Percentiles rank a stretch among this genome's conserved stretches.
These are phyloP conservation scores for Sporobolomyces roseus DNA, from an alignment of 768 basidiomycete genomes.

Conservation along the genomic window DNA sequence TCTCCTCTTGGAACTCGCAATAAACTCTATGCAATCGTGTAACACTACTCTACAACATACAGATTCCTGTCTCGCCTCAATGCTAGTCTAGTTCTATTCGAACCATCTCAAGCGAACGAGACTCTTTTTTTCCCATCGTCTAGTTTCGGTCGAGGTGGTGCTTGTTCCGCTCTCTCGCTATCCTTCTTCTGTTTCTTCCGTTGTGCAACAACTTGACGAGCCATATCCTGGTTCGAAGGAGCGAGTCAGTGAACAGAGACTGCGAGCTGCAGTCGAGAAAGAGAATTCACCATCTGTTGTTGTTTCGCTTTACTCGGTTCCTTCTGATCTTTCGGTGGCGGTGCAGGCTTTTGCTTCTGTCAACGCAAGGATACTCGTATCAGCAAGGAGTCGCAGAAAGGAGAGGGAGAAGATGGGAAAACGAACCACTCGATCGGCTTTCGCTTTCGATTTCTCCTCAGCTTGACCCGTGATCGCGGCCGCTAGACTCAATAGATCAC, in stretches of 20 bases:
- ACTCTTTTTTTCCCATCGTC: conserved; percentile 27
- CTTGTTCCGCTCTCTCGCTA: background rate
- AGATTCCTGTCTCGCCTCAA: too few species aligned
- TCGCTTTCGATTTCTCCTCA: conserved; percentile 9
- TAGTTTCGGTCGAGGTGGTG: background rate
- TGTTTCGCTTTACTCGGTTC: conserved; percentile 18
- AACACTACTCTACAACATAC: conserved; percentile 23
- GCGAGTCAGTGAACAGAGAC: background rate
- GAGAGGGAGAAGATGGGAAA: too few species aligned
- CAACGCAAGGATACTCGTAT: background rate
- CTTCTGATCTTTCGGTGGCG: background rate
- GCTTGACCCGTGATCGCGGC: conserved; percentile 20
- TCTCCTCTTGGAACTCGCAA: too few species aligned
- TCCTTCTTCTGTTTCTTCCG: conserved; percentile 33
- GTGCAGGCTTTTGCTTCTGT: conserved; percentile 16
- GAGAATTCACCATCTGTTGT: conserved; percentile 13
- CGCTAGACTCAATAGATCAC: conserved; percentile 16
- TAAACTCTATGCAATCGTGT: too few species aligned
- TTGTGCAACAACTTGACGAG: conserved; percentile 16
- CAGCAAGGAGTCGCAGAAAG: background rate
- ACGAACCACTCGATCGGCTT: conserved; percentile 4
- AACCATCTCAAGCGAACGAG: conserved; percentile 16
- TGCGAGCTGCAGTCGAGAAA: background rate
- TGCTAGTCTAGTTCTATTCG: background rate
- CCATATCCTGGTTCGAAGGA: conserved; percentile 16